A percentile compares a stretch with the other conserved stretches of the same genome.
These are phyloP conservation scores for Cyberlindnera xylosilytica DNA, from an alignment of 805 yeast species.

Conservation along the genomic window DNA sequence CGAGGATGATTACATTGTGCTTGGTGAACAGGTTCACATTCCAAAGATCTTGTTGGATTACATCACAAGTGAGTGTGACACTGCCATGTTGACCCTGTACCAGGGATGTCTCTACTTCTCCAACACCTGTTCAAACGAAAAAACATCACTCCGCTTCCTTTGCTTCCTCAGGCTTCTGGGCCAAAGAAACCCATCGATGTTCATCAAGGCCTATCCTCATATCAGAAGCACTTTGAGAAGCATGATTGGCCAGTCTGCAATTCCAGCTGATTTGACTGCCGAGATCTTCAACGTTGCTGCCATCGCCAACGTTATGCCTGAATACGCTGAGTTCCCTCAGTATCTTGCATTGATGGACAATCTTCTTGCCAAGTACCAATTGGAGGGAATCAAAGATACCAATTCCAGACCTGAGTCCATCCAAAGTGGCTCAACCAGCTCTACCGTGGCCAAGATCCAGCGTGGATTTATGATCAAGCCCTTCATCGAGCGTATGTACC, in stretches of 20 bases:
- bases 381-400: slow-evolving; percentile 5
- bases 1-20: slow-evolving; percentile 29
- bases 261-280: slow-evolving; percentile 27
- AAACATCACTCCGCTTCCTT: slow-evolving; percentile 32
- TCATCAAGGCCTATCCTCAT: slow-evolving; percentile 32
- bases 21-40: slow-evolving; percentile 34
- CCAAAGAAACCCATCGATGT: slow-evolving; percentile 30
- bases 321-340: slow-evolving; percentile 15
- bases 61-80: slow-evolving; percentile 29
- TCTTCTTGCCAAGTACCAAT: slow-evolving; percentile 8
- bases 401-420: not conserved
- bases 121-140: slow-evolving; percentile 33
- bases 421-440: not conserved
- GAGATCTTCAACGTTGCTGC: slow-evolving; percentile 31
- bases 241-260: slow-evolving; percentile 9
- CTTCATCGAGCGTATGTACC: slow-evolving; percentile 10
- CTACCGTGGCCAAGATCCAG: not conserved
- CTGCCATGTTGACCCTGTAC: slow-evolving; percentile 32
- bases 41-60: slow-evolving; percentile 36
- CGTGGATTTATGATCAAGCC: slow-evolving; percentile 11
- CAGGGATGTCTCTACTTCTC: slow-evolving; percentile 34
- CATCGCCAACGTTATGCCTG: slow-evolving; percentile 28
- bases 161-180: slow-evolving; percentile 31
- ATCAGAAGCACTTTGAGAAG: slow-evolving; percentile 32
- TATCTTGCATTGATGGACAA: slow-evolving; percentile 4